A percentile compares a stretch with the other conserved stretches of the same genome.
Evolutionary conservation across 2,329 filamentous ascomycete species (phyloP).

Genomic region (Cladobotryum protrusum): DNA sequence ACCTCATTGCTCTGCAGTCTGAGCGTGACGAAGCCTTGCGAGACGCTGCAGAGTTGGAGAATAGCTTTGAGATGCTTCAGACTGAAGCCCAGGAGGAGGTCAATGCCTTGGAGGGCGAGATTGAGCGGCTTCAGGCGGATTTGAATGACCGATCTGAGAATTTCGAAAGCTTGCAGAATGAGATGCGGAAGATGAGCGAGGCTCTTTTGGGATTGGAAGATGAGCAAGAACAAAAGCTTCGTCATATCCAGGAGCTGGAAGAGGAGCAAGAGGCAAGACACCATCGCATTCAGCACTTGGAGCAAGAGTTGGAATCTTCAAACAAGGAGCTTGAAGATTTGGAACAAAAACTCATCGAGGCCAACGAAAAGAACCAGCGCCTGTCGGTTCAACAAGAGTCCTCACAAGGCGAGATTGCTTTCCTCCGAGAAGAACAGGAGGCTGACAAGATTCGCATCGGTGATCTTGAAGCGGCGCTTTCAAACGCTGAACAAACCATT

Average conservation of each 20-base stretch:
- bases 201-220: slow-evolving; percentile 83
- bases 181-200: slow-evolving; percentile 89
- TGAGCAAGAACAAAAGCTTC: slow-evolving; percentile 72
- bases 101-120: slow-evolving; percentile 62
- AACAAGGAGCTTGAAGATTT: slow-evolving; percentile 82
- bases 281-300: slow-evolving; percentile 72
- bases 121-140: slow-evolving; percentile 63
- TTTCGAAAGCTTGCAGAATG: slow-evolving; percentile 82
- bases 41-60: slow-evolving; percentile 53
- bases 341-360: slow-evolving; percentile 75
- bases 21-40: slow-evolving; percentile 83
- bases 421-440: slow-evolving; percentile 94
- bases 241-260: slow-evolving; percentile 76
- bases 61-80: slow-evolving; percentile 54
- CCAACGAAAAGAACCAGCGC: slow-evolving; percentile 81
- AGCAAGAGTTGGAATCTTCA: slow-evolving; percentile 74
- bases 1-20: slow-evolving; percentile 69
- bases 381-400: slow-evolving; percentile 89
- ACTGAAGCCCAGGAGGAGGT: slow-evolving; percentile 62
- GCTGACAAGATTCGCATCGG: slow-evolving; percentile 96
- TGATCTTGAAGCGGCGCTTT: slow-evolving; percentile 78
- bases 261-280: slow-evolving; percentile 71
- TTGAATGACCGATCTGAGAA: slow-evolving; percentile 75
- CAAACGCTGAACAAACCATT: slow-evolving; percentile 71
- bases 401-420: slow-evolving; percentile 85